Evolutionary conservation across 805 yeast species (phyloP).

Genomic region (Nakazawaea sp.): DNA sequence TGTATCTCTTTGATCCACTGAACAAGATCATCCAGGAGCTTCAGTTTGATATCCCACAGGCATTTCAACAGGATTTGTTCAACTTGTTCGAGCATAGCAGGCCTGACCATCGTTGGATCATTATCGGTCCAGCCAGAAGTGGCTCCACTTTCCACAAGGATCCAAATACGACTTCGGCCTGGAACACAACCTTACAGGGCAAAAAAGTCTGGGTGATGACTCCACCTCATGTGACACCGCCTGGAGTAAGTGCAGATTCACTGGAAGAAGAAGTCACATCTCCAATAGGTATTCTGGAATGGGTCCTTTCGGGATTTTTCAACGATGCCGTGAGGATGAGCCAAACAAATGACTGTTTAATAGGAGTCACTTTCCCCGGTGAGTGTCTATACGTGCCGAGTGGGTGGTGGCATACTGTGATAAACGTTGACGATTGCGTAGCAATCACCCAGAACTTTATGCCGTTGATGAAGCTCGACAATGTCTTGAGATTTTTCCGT

Average conservation of each 20-base stretch:
- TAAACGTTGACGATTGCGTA: slow-evolving; percentile 74
- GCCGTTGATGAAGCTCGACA: slow-evolving; percentile 53
- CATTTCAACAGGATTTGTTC: slow-evolving; percentile 57
- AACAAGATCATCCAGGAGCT: slow-evolving; percentile 59
- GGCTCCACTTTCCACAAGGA: slow-evolving; percentile 93
- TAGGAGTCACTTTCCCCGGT: slow-evolving; percentile 74
- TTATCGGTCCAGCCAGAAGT: slow-evolving; percentile 72
- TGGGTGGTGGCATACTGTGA: slow-evolving; percentile 98
- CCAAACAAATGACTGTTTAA: slow-evolving; percentile 38
- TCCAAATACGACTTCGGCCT: slow-evolving; percentile 85
- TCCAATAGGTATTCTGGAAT: slow-evolving; percentile 89
- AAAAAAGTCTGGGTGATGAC: slow-evolving; percentile 84
- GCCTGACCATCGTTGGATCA: slow-evolving; percentile 92
- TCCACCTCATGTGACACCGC: slow-evolving; percentile 71
- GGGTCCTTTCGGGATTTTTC: slow-evolving; percentile 80
- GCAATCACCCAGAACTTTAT: slow-evolving; percentile 90
- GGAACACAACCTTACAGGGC: slow-evolving; percentile 79
- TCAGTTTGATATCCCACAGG: slow-evolving; percentile 46
- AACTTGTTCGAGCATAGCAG: slow-evolving; percentile 51
- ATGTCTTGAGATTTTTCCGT: slow-evolving; percentile 61
- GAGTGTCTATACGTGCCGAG: slow-evolving; percentile 87
- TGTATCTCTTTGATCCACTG: slow-evolving; percentile 79
- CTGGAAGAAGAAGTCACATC: slow-evolving; percentile 85
- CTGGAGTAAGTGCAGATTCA: slow-evolving; percentile 74
- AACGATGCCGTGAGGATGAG: slow-evolving; percentile 55